Conservation (phyloP, 2,329 filamentous ascomycete genomes). For the Paecilomyces formosus region DNA sequence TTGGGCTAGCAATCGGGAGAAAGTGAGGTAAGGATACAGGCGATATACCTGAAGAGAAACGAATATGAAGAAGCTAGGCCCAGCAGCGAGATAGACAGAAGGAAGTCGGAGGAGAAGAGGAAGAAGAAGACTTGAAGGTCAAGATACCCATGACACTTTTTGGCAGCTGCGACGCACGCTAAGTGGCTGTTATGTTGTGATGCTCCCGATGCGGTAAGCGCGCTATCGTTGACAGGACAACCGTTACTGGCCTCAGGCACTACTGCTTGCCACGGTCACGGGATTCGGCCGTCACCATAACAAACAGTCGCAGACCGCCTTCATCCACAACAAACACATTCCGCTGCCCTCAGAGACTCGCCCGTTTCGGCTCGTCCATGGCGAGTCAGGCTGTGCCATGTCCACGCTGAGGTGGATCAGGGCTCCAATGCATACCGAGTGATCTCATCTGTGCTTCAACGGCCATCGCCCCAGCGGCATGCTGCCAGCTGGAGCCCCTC, state of each 20-base stretch:
- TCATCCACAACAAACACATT: not conserved
- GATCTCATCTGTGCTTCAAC: not conserved
- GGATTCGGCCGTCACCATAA: not conserved
- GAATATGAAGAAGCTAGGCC: conserved; percentile 3
- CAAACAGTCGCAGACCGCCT: not conserved
- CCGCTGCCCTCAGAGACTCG: not conserved
- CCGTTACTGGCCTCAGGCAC: conserved; percentile 18
- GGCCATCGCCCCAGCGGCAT: not conserved
- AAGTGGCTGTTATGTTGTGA: conserved; percentile 34
- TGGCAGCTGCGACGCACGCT: conserved; percentile 26
- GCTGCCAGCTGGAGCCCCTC: not conserved
- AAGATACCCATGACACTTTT: conserved; percentile 14
- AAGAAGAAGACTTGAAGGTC: conserved; percentile 13
- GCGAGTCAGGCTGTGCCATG: not conserved
- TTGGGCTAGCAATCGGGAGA: conserved; percentile 2
- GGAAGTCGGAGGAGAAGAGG: conserved; percentile 9
- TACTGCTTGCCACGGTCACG: conserved; percentile 2
- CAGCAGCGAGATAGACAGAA: conserved; percentile 6
- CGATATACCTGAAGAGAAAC: conserved; percentile 4
- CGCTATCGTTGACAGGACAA: conserved; percentile 32
- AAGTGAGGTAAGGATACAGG: conserved; percentile 8
- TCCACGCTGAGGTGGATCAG: not conserved
- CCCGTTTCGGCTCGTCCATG: not conserved
- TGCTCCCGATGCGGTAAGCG: conserved; percentile 24
- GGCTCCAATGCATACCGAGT: not conserved